These are phyloP conservation scores for Persicaria maculosa DNA, from an alignment of 148 eudicot genomes.

Conservation along the genomic window DNA sequence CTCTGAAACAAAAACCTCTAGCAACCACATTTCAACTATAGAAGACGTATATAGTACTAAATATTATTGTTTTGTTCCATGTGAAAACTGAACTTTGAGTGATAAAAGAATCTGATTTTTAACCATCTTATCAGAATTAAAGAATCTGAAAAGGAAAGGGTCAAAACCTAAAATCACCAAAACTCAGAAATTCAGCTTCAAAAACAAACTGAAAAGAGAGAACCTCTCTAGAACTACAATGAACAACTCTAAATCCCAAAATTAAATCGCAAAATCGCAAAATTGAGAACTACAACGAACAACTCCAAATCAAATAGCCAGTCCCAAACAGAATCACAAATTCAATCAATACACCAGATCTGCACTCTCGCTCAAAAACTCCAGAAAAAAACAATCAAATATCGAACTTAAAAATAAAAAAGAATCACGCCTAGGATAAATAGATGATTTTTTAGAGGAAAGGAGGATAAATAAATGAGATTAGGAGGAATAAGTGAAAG, in stretches of 20 bases:
- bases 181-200: not conserved
- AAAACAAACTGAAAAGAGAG: constrained; percentile 17
- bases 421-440: too few species aligned
- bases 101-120: too few species aligned
- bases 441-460: not conserved
- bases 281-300: not conserved
- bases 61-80: too few species aligned
- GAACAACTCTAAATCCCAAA: not conserved
- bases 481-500: not conserved
- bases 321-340: not conserved
- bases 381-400: not conserved
- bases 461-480: not conserved
- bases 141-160: not conserved
- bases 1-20: too few species aligned
- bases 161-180: not conserved
- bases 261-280: not conserved
- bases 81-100: too few species aligned
- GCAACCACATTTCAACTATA: too few species aligned
- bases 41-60: too few species aligned
- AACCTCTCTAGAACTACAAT: constrained; percentile 22
- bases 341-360: not conserved
- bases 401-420: not conserved
- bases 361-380: not conserved
- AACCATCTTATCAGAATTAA: too few species aligned
- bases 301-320: not conserved